phyloP scores from a whole-genome alignment of 768 basidiomycete species.

The Pleurotus sapidus region DNA sequence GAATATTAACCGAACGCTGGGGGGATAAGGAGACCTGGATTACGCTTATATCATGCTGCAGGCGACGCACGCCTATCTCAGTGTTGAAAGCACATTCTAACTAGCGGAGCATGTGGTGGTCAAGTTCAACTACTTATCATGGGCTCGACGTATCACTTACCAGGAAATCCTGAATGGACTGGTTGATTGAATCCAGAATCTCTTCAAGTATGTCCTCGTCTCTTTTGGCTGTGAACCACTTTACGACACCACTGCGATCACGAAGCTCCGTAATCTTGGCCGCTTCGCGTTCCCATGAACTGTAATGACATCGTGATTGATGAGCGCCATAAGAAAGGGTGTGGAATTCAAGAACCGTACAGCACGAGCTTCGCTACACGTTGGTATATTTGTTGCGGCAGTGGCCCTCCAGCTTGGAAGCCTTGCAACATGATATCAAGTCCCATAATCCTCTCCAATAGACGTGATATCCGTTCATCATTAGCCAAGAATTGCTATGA shows the following conservation, averaged over 20 bases:
- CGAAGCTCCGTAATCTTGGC: conserved; percentile 1
- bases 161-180: conserved; percentile 5
- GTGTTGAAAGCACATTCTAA: conserved; percentile 4
- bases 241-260: background rate
- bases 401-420: background rate
- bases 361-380: background rate
- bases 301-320: background rate
- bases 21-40: background rate
- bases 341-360: background rate
- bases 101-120: background rate
- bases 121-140: too few relatives aligned
- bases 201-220: background rate
- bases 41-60: conserved; percentile 1
- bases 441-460: background rate
- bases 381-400: background rate
- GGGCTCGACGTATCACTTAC: background rate
- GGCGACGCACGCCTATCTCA: background rate
- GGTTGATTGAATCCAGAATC: background rate
- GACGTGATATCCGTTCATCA: background rate
- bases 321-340: background rate
- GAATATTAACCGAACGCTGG: background rate
- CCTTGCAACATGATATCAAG: conserved; percentile 2
- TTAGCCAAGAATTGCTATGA: background rate
- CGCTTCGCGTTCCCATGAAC: conserved; percentile 1
- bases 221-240: conserved; percentile 1